Evolutionary conservation across 2,329 filamentous ascomycete species (phyloP).

Genomic region (Akanthomyces muscarius): DNA sequence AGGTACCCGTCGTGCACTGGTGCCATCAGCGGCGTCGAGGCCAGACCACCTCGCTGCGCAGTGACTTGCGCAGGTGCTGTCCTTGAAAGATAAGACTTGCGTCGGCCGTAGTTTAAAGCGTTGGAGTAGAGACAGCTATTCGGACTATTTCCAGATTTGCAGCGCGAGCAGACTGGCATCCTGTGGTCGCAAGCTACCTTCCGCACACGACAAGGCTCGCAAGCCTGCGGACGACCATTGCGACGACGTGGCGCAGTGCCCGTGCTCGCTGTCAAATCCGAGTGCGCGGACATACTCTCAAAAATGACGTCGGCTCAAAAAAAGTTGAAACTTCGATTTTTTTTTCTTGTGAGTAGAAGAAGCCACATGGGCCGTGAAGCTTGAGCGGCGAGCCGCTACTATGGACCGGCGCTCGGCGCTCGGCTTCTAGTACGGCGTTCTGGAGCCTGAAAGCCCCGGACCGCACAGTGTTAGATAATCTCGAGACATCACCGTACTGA

Average conservation of each 20-base stretch:
- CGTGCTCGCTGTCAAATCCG: neutral
- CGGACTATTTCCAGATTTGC: slow-evolving; percentile 32
- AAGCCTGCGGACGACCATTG: slow-evolving; percentile 28
- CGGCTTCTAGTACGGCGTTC: no score
- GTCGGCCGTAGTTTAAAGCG: neutral
- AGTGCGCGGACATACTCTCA: no score
- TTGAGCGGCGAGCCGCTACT: no score
- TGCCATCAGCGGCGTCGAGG: slow-evolving; percentile 17
- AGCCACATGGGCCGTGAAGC: no score
- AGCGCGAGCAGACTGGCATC: slow-evolving; percentile 38
- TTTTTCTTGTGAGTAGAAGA: no score
- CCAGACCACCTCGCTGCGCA: slow-evolving; percentile 7
- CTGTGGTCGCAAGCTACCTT: slow-evolving; percentile 43
- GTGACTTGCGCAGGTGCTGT: neutral
- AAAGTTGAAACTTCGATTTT: no score
- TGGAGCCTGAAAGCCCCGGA: no score
- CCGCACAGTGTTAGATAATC: no score
- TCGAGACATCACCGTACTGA: no score
- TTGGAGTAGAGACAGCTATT: slow-evolving; percentile 34
- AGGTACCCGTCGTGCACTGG: neutral
- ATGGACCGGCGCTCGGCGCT: no score
- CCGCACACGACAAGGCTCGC: slow-evolving; percentile 37
- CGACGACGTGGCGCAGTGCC: slow-evolving; percentile 22
- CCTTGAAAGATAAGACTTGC: neutral
- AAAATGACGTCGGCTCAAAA: no score